Evolutionary conservation across 768 basidiomycete species (phyloP), one percentile per base, ranked within the genome.

Genomic region (Astraeus odoratus): DNA sequence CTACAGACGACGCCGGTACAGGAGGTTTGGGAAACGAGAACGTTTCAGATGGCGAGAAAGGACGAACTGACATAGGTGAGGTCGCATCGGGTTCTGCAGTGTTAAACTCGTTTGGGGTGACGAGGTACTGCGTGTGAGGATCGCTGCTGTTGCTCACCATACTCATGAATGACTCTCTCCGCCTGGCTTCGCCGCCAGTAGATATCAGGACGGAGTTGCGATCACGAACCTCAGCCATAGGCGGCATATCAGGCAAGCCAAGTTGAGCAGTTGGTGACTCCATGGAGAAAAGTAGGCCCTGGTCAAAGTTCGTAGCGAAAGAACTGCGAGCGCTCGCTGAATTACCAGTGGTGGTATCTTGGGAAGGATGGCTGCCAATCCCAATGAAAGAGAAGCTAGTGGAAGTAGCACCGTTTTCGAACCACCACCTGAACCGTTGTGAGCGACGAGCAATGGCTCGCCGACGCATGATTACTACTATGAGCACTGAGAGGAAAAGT

Each of bases 21-120:
- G 80, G 81, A 2, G 83, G 83, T 44, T 75, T 75, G 3, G 83
- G 83, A 68, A 86, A 85, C 8, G 78, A 62, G 61, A 81, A 85
- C 4, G 76, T 74, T 57, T 86, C 83, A 15, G 76, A 75, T 9
- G 80, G 77, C 0, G 80, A 77, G 66, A 81, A 83, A 2, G 80
- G 80, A 31, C 78, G 76, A 16, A 80, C 79, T 30, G 72, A 78
- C 70, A 83, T 78, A 19, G 79, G 76, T 0, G 77, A 73, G 4
- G 57, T 47, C n/a, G 48, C 39, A 41, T 65, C 66, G n/a, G 57
- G 54, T 26, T 56, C 58, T 16, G 22, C 35, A 23, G 46, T 40
- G 43, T 43, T 44, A 46, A 51, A 53, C 27, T 39, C 42, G n/a
- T 49, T 43, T 6, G 60, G 48, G 51, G 73, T 50, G 18, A 63